Evolutionary conservation across 129 eudicot species (phyloP), one percentile per base, ranked within the genome.

Genomic region (Smallanthus sonchifolius): DNA sequence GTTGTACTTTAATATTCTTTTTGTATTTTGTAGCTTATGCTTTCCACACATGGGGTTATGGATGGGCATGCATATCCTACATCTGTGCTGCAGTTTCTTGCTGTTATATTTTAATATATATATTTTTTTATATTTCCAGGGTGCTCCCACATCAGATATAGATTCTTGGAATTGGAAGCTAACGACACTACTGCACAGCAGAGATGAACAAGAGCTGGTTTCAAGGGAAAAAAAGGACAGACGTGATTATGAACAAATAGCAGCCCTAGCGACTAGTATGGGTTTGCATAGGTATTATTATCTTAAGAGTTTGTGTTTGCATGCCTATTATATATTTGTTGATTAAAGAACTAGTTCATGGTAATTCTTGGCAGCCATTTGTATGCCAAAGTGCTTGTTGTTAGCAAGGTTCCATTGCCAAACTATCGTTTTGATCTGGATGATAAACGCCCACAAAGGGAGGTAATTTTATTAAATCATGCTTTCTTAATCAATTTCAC

Each of bases 401-500:
- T 91, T 69, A 95, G 99, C 83, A 95, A 95, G 82, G 85, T 78
- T 54, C 99, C 96, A 16, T 80, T 95, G 81, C 99, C 99, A 35
- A 91, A 95, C 84, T 95, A 95, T 73, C 86, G 99, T 28, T 87
- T 85, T 83, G 99, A 95, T 81, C 85, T 95, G 71, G 99, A 95
- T 67, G 99, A 95, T 76, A 95, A 84, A 84, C 97, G 99, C 38
- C 99, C 99, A 1, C 97, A 83, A 75, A 87, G 99, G 74, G 99
- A 95, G 97, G 98, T 90, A 84, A 24, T 44, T 56, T 72, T 45
- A n/a, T 78, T 10, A 9, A 62, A 40, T 72, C 42, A 38, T 24
- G 51, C 64, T 69, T 54, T 47, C 42, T 65, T 51, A 32, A 39
- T 66, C 52, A 28, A 20, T 51, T 14, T 66, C 57, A 28, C 20